Conservation (phyloP, 2,329 filamentous ascomycete species). For the Aureobasidium subglaciale region DNA sequence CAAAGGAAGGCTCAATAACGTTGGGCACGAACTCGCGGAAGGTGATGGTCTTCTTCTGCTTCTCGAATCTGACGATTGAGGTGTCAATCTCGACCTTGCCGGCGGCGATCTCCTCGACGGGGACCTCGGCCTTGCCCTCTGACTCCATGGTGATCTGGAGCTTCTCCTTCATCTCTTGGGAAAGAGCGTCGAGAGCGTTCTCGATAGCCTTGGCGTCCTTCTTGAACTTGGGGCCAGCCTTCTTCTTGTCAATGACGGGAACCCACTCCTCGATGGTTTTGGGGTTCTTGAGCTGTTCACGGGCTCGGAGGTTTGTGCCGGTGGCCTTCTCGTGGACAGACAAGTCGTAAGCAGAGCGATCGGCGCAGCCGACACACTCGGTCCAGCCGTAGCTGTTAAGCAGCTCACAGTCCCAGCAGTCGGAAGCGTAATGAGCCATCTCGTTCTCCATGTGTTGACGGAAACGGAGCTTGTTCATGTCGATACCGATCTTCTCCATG, state of each 20-base stretch:
- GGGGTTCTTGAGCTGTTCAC: conserved; percentile 72
- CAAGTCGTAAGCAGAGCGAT: conserved; percentile 90
- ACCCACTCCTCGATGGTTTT: conserved; percentile 79
- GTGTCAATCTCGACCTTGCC: conserved; percentile 73
- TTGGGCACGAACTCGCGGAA: conserved; percentile 89
- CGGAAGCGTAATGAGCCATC: conserved; percentile 88
- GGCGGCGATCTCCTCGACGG: conserved; percentile 59
- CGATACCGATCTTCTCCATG: conserved; percentile 79
- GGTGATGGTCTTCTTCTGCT: conserved; percentile 73
- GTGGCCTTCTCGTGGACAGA: conserved; percentile 91
- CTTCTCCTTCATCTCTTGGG: conserved; percentile 75
- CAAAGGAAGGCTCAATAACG: conserved; percentile 83
- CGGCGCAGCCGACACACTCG: conserved; percentile 95
- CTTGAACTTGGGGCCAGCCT: conserved; percentile 91
- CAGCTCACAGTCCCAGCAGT: conserved; percentile 97
- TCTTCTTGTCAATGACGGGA: conserved; percentile 85
- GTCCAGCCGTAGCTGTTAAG: conserved; percentile 93
- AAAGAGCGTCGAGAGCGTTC: conserved; percentile 64
- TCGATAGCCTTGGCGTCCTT: conserved; percentile 86
- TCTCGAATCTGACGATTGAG: conserved; percentile 77
- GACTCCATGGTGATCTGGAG: conserved; percentile 66
- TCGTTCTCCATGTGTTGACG: conserved; percentile 92
- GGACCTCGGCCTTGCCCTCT: conserved; percentile 67
- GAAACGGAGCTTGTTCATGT: conserved; percentile 84
- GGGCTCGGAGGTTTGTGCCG: conserved; percentile 67